A percentile compares a stretch with the other conserved stretches of the same genome.
Evolutionary conservation across 2,329 filamentous ascomycete species (phyloP).

Genomic region (Paracorniculantispora psalliotae): DNA sequence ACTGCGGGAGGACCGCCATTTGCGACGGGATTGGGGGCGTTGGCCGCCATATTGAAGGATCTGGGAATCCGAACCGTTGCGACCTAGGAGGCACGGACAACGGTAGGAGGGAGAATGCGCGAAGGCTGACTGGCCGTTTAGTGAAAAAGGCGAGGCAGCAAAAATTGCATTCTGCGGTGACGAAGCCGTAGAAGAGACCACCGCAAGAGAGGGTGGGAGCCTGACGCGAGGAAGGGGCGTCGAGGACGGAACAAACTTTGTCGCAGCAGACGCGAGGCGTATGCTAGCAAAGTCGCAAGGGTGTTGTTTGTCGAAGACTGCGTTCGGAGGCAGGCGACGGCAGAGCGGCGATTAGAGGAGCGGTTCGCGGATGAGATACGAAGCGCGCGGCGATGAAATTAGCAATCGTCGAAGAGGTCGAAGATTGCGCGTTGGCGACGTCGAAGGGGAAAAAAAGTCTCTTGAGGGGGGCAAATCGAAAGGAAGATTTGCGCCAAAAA

Average conservation of each 20-base stretch:
- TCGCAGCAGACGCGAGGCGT: not conserved
- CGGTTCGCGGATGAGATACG: not conserved
- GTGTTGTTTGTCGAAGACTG: not conserved
- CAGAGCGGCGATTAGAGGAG: not conserved
- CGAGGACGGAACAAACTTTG: constrained; percentile 1
- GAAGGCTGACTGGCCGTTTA: constrained; percentile 10
- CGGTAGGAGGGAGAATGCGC: constrained; percentile 51
- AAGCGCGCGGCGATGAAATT: not conserved
- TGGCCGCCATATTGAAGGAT: constrained; percentile 86
- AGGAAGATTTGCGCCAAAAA: constrained; percentile 11
- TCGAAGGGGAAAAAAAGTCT: not conserved
- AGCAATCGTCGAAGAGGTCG: not conserved
- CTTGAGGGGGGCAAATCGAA: constrained; percentile 1
- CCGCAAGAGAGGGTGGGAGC: constrained; percentile 1
- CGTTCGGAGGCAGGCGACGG: constrained; percentile 2
- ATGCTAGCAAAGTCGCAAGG: not conserved
- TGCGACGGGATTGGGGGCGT: constrained; percentile 67
- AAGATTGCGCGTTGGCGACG: constrained; percentile 5
- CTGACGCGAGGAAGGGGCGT: not conserved
- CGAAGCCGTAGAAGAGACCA: constrained; percentile 8
- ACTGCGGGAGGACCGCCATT: constrained; percentile 61
- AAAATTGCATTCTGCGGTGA: constrained; percentile 10
- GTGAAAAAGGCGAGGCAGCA: constrained; percentile 10
- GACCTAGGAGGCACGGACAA: constrained; percentile 57
- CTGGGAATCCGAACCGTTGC: constrained; percentile 71